Evolutionary conservation across 495 filamentous ascomycete species (phyloP), one percentile per base, ranked within the genome.

Genomic region (Xylaria longipes): DNA sequence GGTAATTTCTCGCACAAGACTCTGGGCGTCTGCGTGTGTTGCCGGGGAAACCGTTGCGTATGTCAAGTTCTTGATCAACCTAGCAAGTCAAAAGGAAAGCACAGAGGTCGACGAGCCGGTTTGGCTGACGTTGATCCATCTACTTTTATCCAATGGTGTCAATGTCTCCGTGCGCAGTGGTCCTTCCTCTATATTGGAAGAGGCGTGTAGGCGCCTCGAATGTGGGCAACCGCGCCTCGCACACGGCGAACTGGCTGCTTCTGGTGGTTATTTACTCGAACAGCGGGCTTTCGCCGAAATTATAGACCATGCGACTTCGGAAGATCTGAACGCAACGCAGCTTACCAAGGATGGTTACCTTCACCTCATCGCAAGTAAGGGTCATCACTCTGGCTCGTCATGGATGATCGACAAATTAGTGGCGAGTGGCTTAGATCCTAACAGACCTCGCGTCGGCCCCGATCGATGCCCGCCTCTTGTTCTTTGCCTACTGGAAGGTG

Each of bases 401-500:
- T 64, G 61, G 61, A 64, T 64, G 61, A 64, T 64, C 12, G 15
- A 45, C 8, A 64, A 3, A 2, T 64, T 64, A 46, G 37, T 64
- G 22, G 27, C 22, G 1, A 46, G 22, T 12, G 61, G 61, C 41
- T 20, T 64, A 17, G 61, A 64, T 46, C 61, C 22, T 46, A 64
- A 64, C 27, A n/a, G n/a, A 31, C 39, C 5, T 22, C 58, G 58
- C 12, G 7, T 33, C 22, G 35, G n/a, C 6, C 35, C 4, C 6
- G 7, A 11, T 3, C 1, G n/a, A 39, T 5, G 14, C 3, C 17
- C 37, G 22, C 37, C 22, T 41, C 58, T 62, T 5, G 6, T 22
- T 43, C 4, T 25, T 22, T 62, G 35, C 12, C 0, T 62, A 5
- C 5, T 12, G 33, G 5, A 27, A 9, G 1, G 7, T 4, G 14